A percentile compares a stretch with the other conserved stretches of the same genome.
These are phyloP conservation scores for Colletotrichum nymphaeae DNA, from an alignment of 2,329 filamentous ascomycete genomes.

Conservation along the genomic window DNA sequence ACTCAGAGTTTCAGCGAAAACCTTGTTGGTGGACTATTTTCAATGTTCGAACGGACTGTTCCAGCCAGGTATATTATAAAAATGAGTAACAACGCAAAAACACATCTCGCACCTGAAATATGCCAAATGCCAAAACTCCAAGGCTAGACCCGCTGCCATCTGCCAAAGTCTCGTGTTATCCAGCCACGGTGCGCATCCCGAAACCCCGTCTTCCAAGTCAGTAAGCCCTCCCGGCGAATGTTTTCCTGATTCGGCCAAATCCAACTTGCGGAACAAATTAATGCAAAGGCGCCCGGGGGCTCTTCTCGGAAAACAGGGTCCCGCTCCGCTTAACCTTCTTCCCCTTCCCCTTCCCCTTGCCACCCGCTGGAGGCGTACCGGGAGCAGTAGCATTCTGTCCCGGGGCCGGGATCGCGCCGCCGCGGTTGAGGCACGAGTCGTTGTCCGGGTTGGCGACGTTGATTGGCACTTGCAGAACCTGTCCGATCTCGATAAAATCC, in stretches of 20 bases:
- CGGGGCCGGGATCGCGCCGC: conserved; percentile 13
- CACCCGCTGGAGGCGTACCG: not conserved
- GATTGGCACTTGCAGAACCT: conserved; percentile 14
- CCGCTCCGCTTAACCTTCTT: conserved; percentile 4
- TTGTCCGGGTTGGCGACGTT: conserved; percentile 29
- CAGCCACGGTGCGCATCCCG: conserved; percentile 4
- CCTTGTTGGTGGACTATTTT: too few relatives aligned
- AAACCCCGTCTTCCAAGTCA: not conserved
- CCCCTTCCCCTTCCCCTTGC: conserved; percentile 8
- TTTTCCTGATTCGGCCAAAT: too few relatives aligned
- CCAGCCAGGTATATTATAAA: conserved; percentile 27
- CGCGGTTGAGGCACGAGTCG: conserved; percentile 20
- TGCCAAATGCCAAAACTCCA: not conserved
- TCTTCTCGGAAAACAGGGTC: not conserved
- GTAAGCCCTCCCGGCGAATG: too few relatives aligned
- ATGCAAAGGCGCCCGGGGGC: not conserved
- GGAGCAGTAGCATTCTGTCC: not conserved
- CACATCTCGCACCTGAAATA: not conserved
- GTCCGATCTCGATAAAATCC: conserved; percentile 11
- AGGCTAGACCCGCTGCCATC: conserved; percentile 14
- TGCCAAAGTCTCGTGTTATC: conserved; percentile 17
- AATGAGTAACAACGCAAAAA: not conserved
- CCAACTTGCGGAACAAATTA: not conserved
- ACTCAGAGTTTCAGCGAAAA: not conserved
- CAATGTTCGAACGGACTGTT: conserved; percentile 6